Evolutionary conservation across 495 filamentous ascomycete genomes (phyloP).

Genomic region (Cryomyces minteri): DNA sequence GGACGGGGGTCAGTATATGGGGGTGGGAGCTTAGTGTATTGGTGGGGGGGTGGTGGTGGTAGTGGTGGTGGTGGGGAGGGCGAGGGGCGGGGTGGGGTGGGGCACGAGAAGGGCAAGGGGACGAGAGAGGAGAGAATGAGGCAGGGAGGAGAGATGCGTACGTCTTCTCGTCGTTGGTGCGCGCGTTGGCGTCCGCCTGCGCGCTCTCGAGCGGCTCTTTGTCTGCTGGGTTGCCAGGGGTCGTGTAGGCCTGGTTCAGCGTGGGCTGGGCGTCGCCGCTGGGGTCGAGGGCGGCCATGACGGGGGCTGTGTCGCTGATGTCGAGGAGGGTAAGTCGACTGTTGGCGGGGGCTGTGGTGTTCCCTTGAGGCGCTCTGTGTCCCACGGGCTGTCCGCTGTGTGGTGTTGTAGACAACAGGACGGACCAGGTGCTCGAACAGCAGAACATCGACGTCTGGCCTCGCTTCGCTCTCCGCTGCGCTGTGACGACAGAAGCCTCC

Average conservation of each 20-base stretch:
- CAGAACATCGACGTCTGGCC: too few species aligned
- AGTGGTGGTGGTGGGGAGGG: neutral
- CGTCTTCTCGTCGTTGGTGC: neutral
- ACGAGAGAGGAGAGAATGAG: neutral
- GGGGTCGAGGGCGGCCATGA: constrained; percentile 7
- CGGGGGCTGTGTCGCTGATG: neutral
- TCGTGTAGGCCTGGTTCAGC: constrained; percentile 16
- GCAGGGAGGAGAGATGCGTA: neutral
- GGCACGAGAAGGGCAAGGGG: neutral
- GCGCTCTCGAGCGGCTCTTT: constrained; percentile 15
- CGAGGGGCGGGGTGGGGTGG: too few species aligned
- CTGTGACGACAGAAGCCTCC: too few species aligned
- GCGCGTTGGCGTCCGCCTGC: constrained; percentile 8
- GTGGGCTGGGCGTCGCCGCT: constrained; percentile 18
- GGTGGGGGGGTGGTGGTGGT: neutral
- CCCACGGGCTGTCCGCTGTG: too few species aligned
- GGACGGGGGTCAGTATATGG: neutral
- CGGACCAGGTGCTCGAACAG: too few species aligned
- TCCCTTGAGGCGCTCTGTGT: too few species aligned
- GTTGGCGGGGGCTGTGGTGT: too few species aligned
- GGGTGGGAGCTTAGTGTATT: too few species aligned
- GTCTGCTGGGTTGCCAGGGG: constrained; percentile 18
- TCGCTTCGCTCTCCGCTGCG: too few species aligned
- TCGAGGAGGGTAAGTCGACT: too few species aligned
- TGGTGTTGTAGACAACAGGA: too few species aligned